Conservation (phyloP, 208 protist species). For the Wallacemonas collosoma region DNA sequence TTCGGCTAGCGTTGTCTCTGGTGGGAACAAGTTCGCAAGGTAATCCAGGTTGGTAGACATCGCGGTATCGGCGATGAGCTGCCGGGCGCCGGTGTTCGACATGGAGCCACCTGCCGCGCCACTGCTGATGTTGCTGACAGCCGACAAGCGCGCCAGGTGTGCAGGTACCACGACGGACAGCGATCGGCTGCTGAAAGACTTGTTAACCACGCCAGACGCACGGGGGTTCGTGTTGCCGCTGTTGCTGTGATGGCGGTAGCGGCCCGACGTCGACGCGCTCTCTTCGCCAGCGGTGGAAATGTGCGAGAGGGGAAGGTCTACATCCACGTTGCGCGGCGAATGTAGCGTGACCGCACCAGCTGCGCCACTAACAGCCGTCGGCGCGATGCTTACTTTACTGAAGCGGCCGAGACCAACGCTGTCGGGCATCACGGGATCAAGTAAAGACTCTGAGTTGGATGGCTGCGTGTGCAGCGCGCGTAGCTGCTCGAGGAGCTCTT, state of each 20-base stretch:
- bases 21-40: background rate
- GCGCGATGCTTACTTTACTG: background rate
- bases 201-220: background rate
- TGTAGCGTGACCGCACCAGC: background rate
- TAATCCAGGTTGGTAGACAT: background rate
- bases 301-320: background rate
- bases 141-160: background rate
- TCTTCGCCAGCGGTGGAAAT: background rate
- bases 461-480: background rate
- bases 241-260: background rate
- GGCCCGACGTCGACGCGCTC: background rate
- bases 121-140: background rate
- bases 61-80: background rate
- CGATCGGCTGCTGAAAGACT: slow-evolving; percentile 13
- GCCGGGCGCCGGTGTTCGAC: background rate
- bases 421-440: background rate
- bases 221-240: background rate
- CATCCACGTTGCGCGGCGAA: background rate
- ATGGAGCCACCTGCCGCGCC: background rate
- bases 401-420: background rate
- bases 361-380: background rate
- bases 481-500: slow-evolving; percentile 8
- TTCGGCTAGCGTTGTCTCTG: slow-evolving; percentile 3
- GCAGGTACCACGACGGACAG: background rate
- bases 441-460: background rate